Percentiles rank a stretch among this genome's conserved stretches.
Evolutionary conservation across 2,329 filamentous ascomycete genomes (phyloP).

Genomic region (Arthroderma sp.): DNA sequence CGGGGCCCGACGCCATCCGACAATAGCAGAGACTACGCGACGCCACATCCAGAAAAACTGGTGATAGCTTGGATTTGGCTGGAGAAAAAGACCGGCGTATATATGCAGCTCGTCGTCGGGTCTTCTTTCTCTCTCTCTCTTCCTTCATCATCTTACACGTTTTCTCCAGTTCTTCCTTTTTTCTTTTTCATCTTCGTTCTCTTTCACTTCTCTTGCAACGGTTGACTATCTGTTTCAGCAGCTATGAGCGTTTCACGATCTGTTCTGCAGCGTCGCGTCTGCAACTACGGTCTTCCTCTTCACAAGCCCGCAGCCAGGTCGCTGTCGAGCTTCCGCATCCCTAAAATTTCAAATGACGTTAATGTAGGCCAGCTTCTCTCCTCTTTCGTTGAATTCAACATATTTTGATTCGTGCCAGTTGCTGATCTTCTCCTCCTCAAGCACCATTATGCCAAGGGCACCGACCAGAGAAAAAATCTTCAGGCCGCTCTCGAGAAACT

Average conservation of each 20-base stretch:
- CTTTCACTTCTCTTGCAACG: neutral
- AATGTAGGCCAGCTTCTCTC: constrained; percentile 3
- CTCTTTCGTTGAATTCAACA: neutral
- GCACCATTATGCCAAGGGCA: constrained; percentile 7
- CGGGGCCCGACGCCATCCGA: constrained; percentile 1
- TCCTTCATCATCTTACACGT: neutral
- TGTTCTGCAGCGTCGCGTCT: too few relatives aligned
- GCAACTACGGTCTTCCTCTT: neutral
- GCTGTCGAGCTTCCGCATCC: constrained; percentile 6
- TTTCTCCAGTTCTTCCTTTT: neutral
- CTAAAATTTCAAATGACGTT: constrained; percentile 7
- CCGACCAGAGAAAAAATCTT: constrained; percentile 5
- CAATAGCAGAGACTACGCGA: constrained; percentile 1
- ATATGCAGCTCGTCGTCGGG: neutral
- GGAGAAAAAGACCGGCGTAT: neutral
- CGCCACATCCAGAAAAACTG: neutral
- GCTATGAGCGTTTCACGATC: neutral
- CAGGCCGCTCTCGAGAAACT: constrained; percentile 5
- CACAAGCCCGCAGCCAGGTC: neutral
- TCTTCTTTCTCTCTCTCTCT: neutral
- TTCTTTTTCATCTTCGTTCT: neutral
- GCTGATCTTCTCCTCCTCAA: neutral
- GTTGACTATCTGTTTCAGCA: neutral
- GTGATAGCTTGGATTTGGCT: neutral
- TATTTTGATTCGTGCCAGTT: neutral